Conservation (phyloP, 306 rosid genomes). For the Erythrophleum fordii region DNA sequence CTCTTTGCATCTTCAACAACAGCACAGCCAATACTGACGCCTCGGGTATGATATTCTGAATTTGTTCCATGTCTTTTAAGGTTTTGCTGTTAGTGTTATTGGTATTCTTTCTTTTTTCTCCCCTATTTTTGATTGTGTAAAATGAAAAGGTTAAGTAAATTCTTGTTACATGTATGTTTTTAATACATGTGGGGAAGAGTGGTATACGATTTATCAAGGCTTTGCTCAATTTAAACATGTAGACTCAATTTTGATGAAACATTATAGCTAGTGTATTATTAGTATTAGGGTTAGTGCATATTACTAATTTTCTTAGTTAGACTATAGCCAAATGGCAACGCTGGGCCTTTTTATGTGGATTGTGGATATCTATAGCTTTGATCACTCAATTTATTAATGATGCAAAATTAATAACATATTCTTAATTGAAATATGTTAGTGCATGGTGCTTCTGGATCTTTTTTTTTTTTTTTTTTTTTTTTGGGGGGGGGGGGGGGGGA, state of each 20-base stretch:
- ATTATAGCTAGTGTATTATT: neutral
- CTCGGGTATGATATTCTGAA: conserved; percentile 67
- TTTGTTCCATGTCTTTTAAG: conserved; percentile 30
- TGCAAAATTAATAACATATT: neutral
- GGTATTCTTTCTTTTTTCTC: neutral
- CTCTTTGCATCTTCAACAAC: conserved; percentile 97
- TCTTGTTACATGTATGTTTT: neutral
- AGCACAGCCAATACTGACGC: conserved; percentile 93
- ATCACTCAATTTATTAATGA: conserved; percentile 14
- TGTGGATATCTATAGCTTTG: neutral
- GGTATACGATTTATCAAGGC: neutral
- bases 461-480: neutral
- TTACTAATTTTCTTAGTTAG: conserved; percentile 2
- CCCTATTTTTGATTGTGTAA: conserved; percentile 7
- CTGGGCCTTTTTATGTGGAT: neutral
- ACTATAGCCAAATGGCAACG: neutral
- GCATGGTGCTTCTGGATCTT: neutral
- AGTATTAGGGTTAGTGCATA: neutral
- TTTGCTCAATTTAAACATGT: neutral
- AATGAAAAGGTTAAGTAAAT: neutral
- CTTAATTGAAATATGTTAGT: neutral
- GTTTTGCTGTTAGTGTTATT: conserved; percentile 24
- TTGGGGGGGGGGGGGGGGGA: too few species aligned
- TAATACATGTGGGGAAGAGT: neutral
- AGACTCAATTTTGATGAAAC: conserved; percentile 6